Percentiles rank a stretch among this genome's conserved stretches.
Conservation (phyloP, 306 rosid genomes). For the Quillaja saponaria region DNA sequence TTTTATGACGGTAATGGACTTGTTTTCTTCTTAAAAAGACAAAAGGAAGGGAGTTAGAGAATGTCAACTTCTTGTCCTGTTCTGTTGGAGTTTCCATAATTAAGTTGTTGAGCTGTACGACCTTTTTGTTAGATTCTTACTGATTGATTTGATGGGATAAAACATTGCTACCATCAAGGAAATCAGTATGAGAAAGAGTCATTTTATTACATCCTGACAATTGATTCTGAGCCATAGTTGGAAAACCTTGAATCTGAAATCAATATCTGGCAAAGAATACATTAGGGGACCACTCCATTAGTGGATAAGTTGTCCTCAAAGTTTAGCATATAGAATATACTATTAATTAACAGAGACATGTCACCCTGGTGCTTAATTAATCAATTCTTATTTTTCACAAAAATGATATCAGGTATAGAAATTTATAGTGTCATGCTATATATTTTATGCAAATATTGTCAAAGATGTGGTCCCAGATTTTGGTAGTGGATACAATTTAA, state of each 20-base stretch:
- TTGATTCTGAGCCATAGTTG: slow-evolving; percentile 35
- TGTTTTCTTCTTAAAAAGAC: slow-evolving; percentile 41
- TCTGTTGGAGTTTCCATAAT: slow-evolving; percentile 34
- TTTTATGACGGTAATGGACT: slow-evolving; percentile 39
- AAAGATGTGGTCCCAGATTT: slow-evolving; percentile 48
- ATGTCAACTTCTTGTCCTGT: slow-evolving; percentile 62
- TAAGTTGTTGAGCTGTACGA: slow-evolving; percentile 36
- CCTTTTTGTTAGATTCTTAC: slow-evolving; percentile 58
- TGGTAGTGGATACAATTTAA: slow-evolving; percentile 27
- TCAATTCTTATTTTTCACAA: slow-evolving; percentile 27
- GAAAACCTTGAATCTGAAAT: slow-evolving; percentile 43
- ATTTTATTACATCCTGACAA: slow-evolving; percentile 32
- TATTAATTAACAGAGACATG: slow-evolving; percentile 26
- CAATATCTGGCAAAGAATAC: slow-evolving; percentile 39
- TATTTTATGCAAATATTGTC: slow-evolving; percentile 21
- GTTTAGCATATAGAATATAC: slow-evolving; percentile 31
- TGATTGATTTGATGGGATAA: slow-evolving; percentile 45
- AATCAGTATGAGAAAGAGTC: slow-evolving; percentile 33
- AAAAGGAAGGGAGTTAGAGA: slow-evolving; percentile 39
- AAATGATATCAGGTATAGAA: slow-evolving; percentile 29
- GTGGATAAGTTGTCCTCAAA: slow-evolving; percentile 43
- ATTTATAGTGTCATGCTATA: slow-evolving; percentile 28
- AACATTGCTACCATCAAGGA: slow-evolving; percentile 36
- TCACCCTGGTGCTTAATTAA: slow-evolving; percentile 30
- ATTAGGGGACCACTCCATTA: slow-evolving; percentile 66